phyloP scores from a whole-genome alignment of 148 eudicot species.

The Heliosperma pusillum region DNA sequence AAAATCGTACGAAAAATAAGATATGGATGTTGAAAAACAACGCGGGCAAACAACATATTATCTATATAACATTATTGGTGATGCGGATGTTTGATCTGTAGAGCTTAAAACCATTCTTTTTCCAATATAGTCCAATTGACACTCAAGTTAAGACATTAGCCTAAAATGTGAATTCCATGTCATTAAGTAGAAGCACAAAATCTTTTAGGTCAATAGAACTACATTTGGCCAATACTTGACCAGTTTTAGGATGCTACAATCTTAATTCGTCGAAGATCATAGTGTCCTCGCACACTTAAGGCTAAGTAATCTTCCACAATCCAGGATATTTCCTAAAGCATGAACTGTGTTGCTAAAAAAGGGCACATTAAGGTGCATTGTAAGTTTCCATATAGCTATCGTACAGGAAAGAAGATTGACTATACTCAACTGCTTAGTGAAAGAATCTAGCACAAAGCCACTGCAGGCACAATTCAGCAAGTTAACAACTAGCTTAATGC shows the following conservation, averaged over 20 bases:
- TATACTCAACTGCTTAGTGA: not conserved
- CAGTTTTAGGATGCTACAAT: not conserved
- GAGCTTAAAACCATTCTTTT: not conserved
- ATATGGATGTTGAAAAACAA: not conserved
- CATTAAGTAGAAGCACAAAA: not conserved
- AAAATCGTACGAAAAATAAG: not conserved
- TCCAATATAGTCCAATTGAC: not conserved
- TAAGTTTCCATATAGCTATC: not conserved
- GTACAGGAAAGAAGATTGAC: not conserved
- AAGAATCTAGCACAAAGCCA: not conserved
- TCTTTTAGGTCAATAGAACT: not conserved
- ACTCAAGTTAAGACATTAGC: not conserved
- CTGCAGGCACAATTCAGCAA: not conserved
- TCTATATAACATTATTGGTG: not conserved
- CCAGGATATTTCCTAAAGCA: not conserved
- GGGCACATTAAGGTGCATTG: not conserved
- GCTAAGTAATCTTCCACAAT: not conserved
- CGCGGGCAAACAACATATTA: not conserved
- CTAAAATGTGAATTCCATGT: not conserved
- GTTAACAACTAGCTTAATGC: not conserved
- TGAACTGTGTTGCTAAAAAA: not conserved
- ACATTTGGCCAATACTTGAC: conserved; percentile 8
- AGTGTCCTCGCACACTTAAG: not conserved
- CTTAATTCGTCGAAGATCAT: not conserved
- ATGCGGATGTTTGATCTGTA: not conserved